A percentile compares a stretch with the other conserved stretches of the same genome.
These are phyloP conservation scores for Fusarium sp. DNA, from an alignment of 2,329 filamentous ascomycete species.

Conservation along the genomic window DNA sequence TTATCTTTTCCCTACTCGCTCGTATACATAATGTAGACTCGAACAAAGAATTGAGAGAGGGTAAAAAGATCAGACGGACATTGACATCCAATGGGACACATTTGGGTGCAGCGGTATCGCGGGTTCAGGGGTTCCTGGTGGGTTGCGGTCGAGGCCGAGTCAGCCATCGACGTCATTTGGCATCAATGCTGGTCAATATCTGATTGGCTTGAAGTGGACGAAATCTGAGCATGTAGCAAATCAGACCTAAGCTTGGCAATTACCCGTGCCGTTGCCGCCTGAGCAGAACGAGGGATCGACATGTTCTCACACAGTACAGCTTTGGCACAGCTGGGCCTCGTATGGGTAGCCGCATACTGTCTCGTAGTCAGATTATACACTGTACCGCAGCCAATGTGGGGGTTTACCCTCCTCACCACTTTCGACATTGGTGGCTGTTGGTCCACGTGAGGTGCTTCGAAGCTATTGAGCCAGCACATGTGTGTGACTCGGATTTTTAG, in stretches of 20 bases:
- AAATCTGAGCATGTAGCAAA: slow-evolving; percentile 13
- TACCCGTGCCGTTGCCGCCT: background rate
- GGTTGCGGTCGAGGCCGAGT: slow-evolving; percentile 10
- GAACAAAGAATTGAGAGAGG: background rate
- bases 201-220: slow-evolving; percentile 15
- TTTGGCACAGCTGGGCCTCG: background rate
- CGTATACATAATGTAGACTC: no score
- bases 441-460: slow-evolving; percentile 31
- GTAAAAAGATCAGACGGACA: slow-evolving; percentile 19
- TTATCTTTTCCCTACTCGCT: no score
- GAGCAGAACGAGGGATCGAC: background rate
- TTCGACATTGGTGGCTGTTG: slow-evolving; percentile 20
- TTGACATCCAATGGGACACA: slow-evolving; percentile 8
- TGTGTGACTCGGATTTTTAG: slow-evolving; percentile 16
- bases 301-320: no score
- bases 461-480: slow-evolving; percentile 13
- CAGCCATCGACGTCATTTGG: slow-evolving; percentile 44
- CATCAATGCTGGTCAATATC: slow-evolving; percentile 25
- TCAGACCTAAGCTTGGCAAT: slow-evolving; percentile 28
- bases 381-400: slow-evolving; percentile 9
- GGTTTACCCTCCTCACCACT: background rate
- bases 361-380: background rate
- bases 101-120: slow-evolving; percentile 22
- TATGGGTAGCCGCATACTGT: background rate
- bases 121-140: slow-evolving; percentile 36